Base-by-base conservation (phyloP, 345 rosid species). In the Eucalyptus curtisii region DNA sequence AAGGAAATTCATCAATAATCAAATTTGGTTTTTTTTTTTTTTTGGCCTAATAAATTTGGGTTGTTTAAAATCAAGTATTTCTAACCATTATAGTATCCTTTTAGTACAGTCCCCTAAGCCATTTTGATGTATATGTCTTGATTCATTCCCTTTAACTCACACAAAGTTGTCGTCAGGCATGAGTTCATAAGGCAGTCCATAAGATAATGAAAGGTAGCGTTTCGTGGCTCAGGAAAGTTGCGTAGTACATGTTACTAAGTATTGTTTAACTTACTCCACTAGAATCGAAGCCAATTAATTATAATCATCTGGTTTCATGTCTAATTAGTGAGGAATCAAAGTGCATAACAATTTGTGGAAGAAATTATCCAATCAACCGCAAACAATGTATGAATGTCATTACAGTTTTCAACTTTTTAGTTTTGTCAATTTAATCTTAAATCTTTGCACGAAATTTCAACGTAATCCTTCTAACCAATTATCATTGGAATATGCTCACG, bases 391-490 rank as follows among this genome's bases (percentile, higher is more conserved):
- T 27, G 31, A 14, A 30, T 30, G 68, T 13, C 8, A 30, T 61
- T 30, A 13, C 7, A 30, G 17, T 13, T 25, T 25, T 11, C 30
- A 25, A 57, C 66, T 25, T 57, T 25, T 25, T 0, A 25, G 7
- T 57, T 57, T 25, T 57, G 2, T 10, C 0, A 25, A 57, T 57
- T 57, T 25, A 25, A 11, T 27, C 15, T 1, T 57, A 57, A 57
- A 57, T 11, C 0, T 25, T 57, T 5, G 1, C 1, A 2, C 4
- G 0, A 57, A 57, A 8, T 57, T 27, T 0, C 7, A 57, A 57
- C 5, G 1, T 57, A 57, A 10, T 57, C 0, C 2, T 57, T 57
- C 0, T 5, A 0, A 25, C 13, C n/a, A 3, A 57, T 57, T 25
- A 9, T 57, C 3, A 2, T 3, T 1, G 6, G 12, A 55, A 55